Evolutionary conservation across 106 monocot genomes (phyloP).

Genomic region (Agapanthus africanus): DNA sequence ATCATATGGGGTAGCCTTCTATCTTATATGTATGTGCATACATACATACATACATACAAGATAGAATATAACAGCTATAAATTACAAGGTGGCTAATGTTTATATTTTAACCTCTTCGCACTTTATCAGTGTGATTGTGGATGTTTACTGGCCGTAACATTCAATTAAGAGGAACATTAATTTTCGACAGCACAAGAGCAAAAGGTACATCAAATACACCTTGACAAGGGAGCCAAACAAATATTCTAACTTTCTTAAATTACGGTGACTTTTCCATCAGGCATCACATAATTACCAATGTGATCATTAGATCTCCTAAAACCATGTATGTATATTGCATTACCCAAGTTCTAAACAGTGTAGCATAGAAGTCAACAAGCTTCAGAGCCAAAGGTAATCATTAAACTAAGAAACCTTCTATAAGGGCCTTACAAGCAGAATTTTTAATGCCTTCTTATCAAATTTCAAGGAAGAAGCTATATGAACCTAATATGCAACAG

Average conservation of each 20-base stretch:
- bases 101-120: not conserved
- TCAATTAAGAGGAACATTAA: not conserved
- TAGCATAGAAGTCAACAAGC: not conserved
- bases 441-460: not conserved
- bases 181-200: too few species aligned
- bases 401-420: not conserved
- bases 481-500: not conserved
- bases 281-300: not conserved
- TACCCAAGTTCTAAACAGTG: not conserved
- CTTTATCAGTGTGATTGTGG: too few species aligned
- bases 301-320: not conserved
- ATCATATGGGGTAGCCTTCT: too few species aligned
- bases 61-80: not conserved
- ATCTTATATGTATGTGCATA: too few species aligned
- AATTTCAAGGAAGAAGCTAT: not conserved
- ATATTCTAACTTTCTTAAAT: not conserved
- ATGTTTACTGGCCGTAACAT: not conserved
- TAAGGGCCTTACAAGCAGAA: not conserved
- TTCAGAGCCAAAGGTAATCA: not conserved
- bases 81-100: not conserved
- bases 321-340: not conserved
- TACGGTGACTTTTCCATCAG: not conserved
- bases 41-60: too few species aligned
- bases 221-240: not conserved
- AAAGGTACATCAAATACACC: too few species aligned